Conservation (phyloP, 1,284 basidiomycete genomes). For the Trichosporon sp. region DNA sequence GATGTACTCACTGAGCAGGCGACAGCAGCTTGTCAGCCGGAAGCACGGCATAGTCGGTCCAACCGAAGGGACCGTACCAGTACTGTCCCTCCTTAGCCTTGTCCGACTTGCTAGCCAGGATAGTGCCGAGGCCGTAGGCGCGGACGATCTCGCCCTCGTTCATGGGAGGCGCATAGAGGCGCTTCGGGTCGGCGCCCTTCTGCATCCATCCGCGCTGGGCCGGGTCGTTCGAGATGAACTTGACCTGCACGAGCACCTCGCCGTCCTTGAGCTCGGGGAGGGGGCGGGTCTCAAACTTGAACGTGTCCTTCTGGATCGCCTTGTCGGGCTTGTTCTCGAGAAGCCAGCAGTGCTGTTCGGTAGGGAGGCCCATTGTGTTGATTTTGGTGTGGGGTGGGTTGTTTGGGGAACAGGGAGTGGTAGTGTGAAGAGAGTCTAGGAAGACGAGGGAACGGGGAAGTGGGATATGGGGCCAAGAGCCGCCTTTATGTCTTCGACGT, state of each 20-base stretch:
- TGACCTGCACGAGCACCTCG: slow-evolving; percentile 29
- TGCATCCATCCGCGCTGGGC: slow-evolving; percentile 39
- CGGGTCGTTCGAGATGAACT: slow-evolving; percentile 37
- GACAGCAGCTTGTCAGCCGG: slow-evolving; percentile 8
- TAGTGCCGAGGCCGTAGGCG: slow-evolving; percentile 20
- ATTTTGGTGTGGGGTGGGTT: neutral
- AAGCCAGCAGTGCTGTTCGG: slow-evolving; percentile 26
- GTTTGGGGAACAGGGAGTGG: neutral
- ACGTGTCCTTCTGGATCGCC: slow-evolving; percentile 26
- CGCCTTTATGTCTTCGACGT: too few relatives aligned
- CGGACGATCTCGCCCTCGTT: slow-evolving; percentile 28
- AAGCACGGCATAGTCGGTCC: slow-evolving; percentile 37
- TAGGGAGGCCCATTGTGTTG: slow-evolving; percentile 15
- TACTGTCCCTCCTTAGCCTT: slow-evolving; percentile 30
- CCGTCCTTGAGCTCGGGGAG: slow-evolving; percentile 33
- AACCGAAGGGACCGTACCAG: slow-evolving; percentile 24
- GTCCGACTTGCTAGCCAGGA: slow-evolving; percentile 26
- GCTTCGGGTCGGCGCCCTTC: slow-evolving; percentile 21
- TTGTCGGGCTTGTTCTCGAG: slow-evolving; percentile 27
- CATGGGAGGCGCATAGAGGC: slow-evolving; percentile 28
- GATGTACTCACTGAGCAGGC: slow-evolving; percentile 11
- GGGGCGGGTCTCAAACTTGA: slow-evolving; percentile 22
- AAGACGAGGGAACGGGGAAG: too few relatives aligned
- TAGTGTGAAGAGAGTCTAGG: neutral
- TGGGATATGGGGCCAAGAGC: too few relatives aligned